Evolutionary conservation across 2,329 filamentous ascomycete species (phyloP).

Genomic region (Rutstroemia sydowiana): DNA sequence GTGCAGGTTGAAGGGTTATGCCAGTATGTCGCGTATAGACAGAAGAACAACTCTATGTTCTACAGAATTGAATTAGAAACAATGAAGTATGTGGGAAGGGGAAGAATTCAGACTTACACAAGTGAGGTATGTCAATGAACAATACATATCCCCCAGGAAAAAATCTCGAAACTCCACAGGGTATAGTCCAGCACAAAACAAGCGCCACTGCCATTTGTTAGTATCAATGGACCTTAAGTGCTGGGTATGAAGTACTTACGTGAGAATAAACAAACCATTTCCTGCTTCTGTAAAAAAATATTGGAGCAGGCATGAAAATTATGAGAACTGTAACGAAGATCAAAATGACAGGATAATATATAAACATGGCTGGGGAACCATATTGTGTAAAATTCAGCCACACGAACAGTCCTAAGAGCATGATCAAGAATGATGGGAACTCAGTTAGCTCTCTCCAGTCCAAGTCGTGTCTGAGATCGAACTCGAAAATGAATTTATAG

Average conservation of each 20-base stretch:
- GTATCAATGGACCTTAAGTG: constrained; percentile 10
- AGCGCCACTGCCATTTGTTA: constrained; percentile 58
- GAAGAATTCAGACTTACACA: constrained; percentile 58
- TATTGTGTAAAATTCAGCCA: constrained; percentile 82
- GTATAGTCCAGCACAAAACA: constrained; percentile 78
- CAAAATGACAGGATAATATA: constrained; percentile 81
- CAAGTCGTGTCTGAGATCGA: constrained; percentile 75
- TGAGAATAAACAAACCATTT: constrained; percentile 87
- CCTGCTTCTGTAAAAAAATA: constrained; percentile 69
- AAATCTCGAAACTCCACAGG: constrained; percentile 97
- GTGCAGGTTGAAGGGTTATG: constrained; percentile 69
- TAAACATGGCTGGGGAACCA: constrained; percentile 59
- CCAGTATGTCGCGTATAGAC: constrained; percentile 80
- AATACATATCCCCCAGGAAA: constrained; percentile 96
- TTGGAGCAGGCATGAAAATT: constrained; percentile 67
- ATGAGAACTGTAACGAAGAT: constrained; percentile 60
- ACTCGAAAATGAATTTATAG: constrained; percentile 94
- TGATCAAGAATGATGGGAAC: constrained; percentile 77
- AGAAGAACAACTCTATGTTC: constrained; percentile 93
- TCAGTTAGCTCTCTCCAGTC: constrained; percentile 86
- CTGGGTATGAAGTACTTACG: constrained; percentile 42
- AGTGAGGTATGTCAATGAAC: constrained; percentile 84
- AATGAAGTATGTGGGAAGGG: not conserved
- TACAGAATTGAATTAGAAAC: constrained; percentile 31
- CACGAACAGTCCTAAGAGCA: constrained; percentile 71